Conservation (phyloP, 495 filamentous ascomycete species). For the Penicillium silybi region DNA sequence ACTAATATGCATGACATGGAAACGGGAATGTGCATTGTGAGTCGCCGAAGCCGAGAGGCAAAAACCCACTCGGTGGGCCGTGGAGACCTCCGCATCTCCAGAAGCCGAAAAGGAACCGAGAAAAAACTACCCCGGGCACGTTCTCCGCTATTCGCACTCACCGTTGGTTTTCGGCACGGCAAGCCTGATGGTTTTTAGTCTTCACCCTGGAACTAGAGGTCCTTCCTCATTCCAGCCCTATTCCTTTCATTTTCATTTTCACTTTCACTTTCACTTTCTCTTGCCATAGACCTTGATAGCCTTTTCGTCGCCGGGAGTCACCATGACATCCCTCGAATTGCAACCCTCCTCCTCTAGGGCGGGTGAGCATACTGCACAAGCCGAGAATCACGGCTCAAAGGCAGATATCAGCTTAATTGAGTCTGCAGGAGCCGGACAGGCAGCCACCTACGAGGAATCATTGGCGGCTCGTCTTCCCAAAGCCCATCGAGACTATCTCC, state of each 20-base stretch:
- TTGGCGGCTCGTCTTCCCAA: constrained; percentile 30
- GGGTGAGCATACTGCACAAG: constrained; percentile 7
- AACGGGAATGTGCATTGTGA: constrained; percentile 1
- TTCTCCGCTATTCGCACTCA: constrained; percentile 17
- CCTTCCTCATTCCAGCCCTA: background rate
- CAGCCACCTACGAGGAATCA: constrained; percentile 27
- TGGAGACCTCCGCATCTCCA: constrained; percentile 25
- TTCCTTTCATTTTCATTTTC: background rate
- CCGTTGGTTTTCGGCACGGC: constrained; percentile 4
- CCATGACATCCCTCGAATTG: constrained; percentile 27
- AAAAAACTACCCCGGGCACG: background rate
- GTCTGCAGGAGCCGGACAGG: constrained; percentile 25
- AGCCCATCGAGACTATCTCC: constrained; percentile 47
- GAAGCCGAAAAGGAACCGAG: constrained; percentile 7
- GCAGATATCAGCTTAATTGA: constrained; percentile 32
- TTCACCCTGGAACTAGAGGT: background rate
- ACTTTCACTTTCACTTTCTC: too few relatives aligned
- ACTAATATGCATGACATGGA: constrained; percentile 3
- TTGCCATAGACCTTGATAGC: too few relatives aligned
- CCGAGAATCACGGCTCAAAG: constrained; percentile 17
- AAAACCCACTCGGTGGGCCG: constrained; percentile 6
- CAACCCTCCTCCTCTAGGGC: constrained; percentile 17
- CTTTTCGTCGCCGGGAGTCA: background rate
- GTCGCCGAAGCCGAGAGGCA: constrained; percentile 11
- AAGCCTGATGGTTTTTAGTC: constrained; percentile 7